Conservation (phyloP, 805 yeast genomes). For the Metschnikowia rubicola region DNA sequence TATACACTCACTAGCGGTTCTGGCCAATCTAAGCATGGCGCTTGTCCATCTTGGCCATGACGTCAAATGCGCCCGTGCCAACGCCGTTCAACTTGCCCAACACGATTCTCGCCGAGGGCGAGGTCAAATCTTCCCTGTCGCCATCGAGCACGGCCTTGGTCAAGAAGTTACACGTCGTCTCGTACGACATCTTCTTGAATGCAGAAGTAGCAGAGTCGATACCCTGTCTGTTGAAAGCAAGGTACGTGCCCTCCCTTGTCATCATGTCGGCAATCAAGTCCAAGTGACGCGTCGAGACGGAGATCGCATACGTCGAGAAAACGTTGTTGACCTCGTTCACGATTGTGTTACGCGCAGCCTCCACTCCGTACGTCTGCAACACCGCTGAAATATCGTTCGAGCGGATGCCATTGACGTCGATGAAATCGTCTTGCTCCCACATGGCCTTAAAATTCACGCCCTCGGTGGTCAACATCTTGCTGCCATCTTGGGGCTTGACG, state of each 20-base stretch:
- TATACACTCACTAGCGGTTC: too few relatives aligned
- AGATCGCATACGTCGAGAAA: slow-evolving; percentile 92
- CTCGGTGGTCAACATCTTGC: slow-evolving; percentile 78
- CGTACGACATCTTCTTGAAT: slow-evolving; percentile 98
- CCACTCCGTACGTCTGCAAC: slow-evolving; percentile 90
- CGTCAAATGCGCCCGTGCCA: slow-evolving; percentile 96
- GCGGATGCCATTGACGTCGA: slow-evolving; percentile 82
- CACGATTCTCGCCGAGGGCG: slow-evolving; percentile 92
- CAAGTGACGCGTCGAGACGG: slow-evolving; percentile 89
- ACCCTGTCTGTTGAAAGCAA: slow-evolving; percentile 98
- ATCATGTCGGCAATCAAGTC: slow-evolving; percentile 97
- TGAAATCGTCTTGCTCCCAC: slow-evolving; percentile 96
- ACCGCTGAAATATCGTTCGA: slow-evolving; percentile 94
- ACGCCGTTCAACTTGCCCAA: slow-evolving; percentile 85
- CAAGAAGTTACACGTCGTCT: slow-evolving; percentile 95
- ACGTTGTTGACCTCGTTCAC: slow-evolving; percentile 94
- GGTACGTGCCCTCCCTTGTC: slow-evolving; percentile 97
- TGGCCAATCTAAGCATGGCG: not conserved
- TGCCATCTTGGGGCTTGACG: slow-evolving; percentile 61
- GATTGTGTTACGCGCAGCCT: slow-evolving; percentile 97
- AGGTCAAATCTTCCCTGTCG: slow-evolving; percentile 80
- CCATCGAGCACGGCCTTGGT: slow-evolving; percentile 94
- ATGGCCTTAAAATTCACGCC: slow-evolving; percentile 97
- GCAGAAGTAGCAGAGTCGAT: slow-evolving; percentile 94
- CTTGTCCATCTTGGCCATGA: slow-evolving; percentile 42